Evolutionary conservation across 345 rosid genomes (phyloP).

Genomic region (Citrus unshiu): DNA sequence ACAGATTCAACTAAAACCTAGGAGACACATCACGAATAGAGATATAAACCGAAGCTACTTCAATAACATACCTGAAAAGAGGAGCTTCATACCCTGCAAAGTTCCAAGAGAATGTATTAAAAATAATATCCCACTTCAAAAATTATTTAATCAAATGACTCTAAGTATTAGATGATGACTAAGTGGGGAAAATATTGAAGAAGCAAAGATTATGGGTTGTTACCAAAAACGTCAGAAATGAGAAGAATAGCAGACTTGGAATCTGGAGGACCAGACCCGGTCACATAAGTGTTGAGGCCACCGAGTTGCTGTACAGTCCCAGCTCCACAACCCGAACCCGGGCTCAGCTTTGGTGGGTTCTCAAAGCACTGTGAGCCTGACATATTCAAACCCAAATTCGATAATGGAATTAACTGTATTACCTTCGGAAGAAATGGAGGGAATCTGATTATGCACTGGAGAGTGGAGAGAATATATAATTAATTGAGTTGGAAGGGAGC

Average conservation of each 20-base stretch:
- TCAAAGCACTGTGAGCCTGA: slow-evolving; percentile 69
- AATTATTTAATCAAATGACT: background rate
- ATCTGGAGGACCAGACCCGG: slow-evolving; percentile 58
- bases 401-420: background rate
- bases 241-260: slow-evolving; percentile 62
- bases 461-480: background rate
- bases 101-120: background rate
- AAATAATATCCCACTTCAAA: background rate
- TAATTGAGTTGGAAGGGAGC: too few relatives aligned
- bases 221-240: slow-evolving; percentile 58
- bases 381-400: slow-evolving; percentile 24
- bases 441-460: too few relatives aligned
- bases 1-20: too few relatives aligned
- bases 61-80: background rate
- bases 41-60: background rate
- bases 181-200: background rate
- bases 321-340: slow-evolving; percentile 41
- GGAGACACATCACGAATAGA: too few relatives aligned
- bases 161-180: background rate
- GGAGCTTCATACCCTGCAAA: slow-evolving; percentile 13
- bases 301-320: slow-evolving; percentile 62
- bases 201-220: background rate
- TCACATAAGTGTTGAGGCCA: slow-evolving; percentile 60
- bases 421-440: background rate
- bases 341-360: slow-evolving; percentile 59